phyloP scores from a whole-genome alignment of 169 alveolate genomes.

The Plasmodium sp. region DNA sequence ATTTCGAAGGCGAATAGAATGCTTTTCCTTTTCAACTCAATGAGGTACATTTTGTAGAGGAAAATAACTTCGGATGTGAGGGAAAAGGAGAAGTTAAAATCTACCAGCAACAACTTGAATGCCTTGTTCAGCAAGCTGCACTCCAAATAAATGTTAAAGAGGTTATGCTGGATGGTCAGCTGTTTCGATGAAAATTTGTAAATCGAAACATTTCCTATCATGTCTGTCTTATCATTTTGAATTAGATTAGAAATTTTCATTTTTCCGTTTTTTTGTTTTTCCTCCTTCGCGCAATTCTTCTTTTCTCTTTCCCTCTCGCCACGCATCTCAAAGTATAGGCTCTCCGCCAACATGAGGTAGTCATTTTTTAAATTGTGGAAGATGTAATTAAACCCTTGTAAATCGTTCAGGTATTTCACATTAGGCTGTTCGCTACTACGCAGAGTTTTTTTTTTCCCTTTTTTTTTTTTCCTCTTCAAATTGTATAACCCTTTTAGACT shows the following conservation, averaged over 20 bases:
- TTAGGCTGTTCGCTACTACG: conserved; percentile 16
- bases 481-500: conserved; percentile 51
- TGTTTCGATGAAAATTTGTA: conserved; percentile 57
- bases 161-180: conserved; percentile 24
- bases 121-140: conserved; percentile 60
- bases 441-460: background rate
- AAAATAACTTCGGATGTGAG: conserved; percentile 54
- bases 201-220: conserved; percentile 13
- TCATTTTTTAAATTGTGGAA: conserved; percentile 57
- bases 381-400: conserved; percentile 50
- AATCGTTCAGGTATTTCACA: conserved; percentile 24
- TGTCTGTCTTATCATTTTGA: conserved; percentile 49
- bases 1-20: conserved; percentile 30
- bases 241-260: conserved; percentile 24
- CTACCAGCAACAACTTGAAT: conserved; percentile 12
- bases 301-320: conserved; percentile 18
- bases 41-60: conserved; percentile 52
- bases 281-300: background rate
- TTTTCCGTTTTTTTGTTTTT: conserved; percentile 1
- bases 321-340: conserved; percentile 11
- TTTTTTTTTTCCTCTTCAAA: conserved; percentile 13
- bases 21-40: conserved; percentile 61
- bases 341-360: conserved; percentile 23
- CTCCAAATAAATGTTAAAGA: conserved; percentile 56
- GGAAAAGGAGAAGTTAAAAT: conserved; percentile 67